These are phyloP conservation scores for Myxozyma geophila DNA, from an alignment of 805 yeast species.

Conservation along the genomic window DNA sequence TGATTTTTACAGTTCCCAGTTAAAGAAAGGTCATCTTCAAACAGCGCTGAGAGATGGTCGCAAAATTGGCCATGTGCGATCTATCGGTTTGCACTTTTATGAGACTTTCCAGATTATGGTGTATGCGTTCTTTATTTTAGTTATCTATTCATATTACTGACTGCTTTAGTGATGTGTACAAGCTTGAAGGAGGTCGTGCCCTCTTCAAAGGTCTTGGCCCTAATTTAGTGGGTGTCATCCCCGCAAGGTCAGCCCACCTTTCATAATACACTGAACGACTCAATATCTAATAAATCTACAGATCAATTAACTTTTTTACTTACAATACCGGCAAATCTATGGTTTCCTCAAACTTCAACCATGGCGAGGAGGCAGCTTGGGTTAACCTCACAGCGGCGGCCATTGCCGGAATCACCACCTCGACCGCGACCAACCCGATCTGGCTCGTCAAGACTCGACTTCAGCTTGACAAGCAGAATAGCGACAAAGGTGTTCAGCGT, in stretches of 20 bases:
- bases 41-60: conserved; percentile 19
- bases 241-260: conserved; percentile 57
- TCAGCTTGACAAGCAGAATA: conserved; percentile 76
- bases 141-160: background rate
- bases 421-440: conserved; percentile 96
- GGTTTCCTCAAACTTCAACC: conserved; percentile 65
- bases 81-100: conserved; percentile 69
- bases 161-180: conserved; percentile 57
- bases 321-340: conserved; percentile 91
- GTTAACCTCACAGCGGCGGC: conserved; percentile 87
- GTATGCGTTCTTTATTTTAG: conserved; percentile 8
- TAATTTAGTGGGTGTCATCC: conserved; percentile 94
- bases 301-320: conserved; percentile 94
- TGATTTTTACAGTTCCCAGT: conserved; percentile 60
- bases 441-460: conserved; percentile 96
- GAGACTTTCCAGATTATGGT: conserved; percentile 77
- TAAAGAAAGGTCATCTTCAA: conserved; percentile 25
- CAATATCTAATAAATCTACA: background rate
- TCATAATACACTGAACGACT: background rate
- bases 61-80: conserved; percentile 44
- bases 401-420: conserved; percentile 89
- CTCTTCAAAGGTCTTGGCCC: conserved; percentile 96
- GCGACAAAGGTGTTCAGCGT: conserved; percentile 50
- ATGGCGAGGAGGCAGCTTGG: conserved; percentile 79
- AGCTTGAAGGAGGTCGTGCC: conserved; percentile 80